Evolutionary conservation across 768 basidiomycete species (phyloP), one percentile per base, ranked within the genome.

Genomic region (Pisolithus marmoratus): DNA sequence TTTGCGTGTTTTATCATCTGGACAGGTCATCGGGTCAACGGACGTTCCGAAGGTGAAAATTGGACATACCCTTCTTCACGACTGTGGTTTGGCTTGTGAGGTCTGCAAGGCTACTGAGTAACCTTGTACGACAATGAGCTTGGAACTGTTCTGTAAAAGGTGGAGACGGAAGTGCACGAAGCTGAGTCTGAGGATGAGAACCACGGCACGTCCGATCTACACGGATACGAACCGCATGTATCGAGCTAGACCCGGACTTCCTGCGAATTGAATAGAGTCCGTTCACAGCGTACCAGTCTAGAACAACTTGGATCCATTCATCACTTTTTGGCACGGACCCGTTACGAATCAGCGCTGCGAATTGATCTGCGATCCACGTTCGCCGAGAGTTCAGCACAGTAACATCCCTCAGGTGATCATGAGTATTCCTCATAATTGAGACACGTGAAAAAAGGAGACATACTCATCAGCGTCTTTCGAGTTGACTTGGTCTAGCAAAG

Each of bases 341-440:
- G 62, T 92, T 94, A 38, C 85, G 84, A 56, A 94, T 73, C 27
- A 96, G 80, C 4, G 81, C 77, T 14, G 79, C 74, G 19, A 96
- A 73, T 68, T 98, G 95, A 44, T 96, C 93, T 46, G 89, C 77
- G 29, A 90, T 81, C 95, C 95, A 99, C 24, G 68, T 66, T 51
- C 93, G 73, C 50, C 84, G 77, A 3, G 78, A 72, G 53, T 82
- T 80, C 23, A 81, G 69, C 11, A 69, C 69, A 47, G 73, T 58
- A 53, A 80, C 75, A 38, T 69, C 60, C 51, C 82, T 82, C 53
- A 46, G 41, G 19, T n/a, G 42, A 51, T 55, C 29, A 27, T 24
- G 20, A 42, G 15, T 42, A 22, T 22, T 42, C 12, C 5, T 12
- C 9, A 19, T 41, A 20, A 55, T 51, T 22, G 7, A 17, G 46